A percentile compares a stretch with the other conserved stretches of the same genome.
These are phyloP conservation scores for Microdochium nivale DNA, from an alignment of 2,329 filamentous ascomycete genomes.

Conservation along the genomic window DNA sequence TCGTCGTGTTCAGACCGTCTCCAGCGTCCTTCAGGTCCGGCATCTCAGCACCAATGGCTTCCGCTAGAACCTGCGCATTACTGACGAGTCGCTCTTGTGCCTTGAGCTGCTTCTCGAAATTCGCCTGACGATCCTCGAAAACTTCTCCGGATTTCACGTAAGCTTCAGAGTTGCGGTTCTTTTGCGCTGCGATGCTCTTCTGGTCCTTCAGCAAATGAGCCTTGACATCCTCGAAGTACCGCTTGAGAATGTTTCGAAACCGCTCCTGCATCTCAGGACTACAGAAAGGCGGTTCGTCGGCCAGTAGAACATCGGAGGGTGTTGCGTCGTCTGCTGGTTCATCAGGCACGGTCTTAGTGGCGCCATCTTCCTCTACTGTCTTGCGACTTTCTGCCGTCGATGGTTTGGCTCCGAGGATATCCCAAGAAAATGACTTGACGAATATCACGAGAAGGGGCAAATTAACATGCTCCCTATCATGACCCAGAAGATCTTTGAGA, in stretches of 20 bases:
- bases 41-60: slow-evolving; percentile 85
- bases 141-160: slow-evolving; percentile 98
- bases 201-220: slow-evolving; percentile 84
- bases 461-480: slow-evolving; percentile 89
- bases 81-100: slow-evolving; percentile 81
- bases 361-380: slow-evolving; percentile 72
- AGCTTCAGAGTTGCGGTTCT: slow-evolving; percentile 90
- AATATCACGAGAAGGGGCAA: slow-evolving; percentile 88
- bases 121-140: slow-evolving; percentile 92
- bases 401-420: slow-evolving; percentile 74
- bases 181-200: slow-evolving; percentile 77
- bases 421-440: slow-evolving; percentile 94
- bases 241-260: slow-evolving; percentile 75
- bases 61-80: slow-evolving; percentile 86
- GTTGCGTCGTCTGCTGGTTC: slow-evolving; percentile 39
- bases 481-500: slow-evolving; percentile 89
- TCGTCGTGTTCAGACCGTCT: slow-evolving; percentile 52
- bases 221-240: slow-evolving; percentile 92
- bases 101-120: slow-evolving; percentile 90
- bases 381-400: slow-evolving; percentile 71
- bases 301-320: slow-evolving; percentile 12
- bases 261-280: slow-evolving; percentile 71
- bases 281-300: slow-evolving; percentile 65
- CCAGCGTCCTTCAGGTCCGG: slow-evolving; percentile 84
- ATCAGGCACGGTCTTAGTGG: slow-evolving; percentile 41